Evolutionary conservation across 2,329 filamentous ascomycete species (phyloP).

Genomic region (Thermothelomyces thermophilus): DNA sequence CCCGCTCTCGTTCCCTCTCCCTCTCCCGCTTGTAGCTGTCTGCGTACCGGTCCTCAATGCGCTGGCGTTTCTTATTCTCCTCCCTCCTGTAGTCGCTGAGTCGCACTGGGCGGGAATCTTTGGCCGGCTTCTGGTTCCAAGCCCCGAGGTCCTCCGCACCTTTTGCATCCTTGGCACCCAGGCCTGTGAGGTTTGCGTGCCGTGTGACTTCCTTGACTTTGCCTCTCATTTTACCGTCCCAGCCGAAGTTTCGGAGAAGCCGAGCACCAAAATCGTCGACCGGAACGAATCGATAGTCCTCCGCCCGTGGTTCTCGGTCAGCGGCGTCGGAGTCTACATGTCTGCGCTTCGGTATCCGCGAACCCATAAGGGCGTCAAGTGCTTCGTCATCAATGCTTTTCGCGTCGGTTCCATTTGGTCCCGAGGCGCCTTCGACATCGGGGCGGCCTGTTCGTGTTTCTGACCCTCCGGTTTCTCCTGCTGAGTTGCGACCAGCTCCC

Average conservation of each 20-base stretch:
- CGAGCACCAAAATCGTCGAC: slow-evolving; percentile 94
- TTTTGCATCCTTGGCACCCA: slow-evolving; percentile 79
- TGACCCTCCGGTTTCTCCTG: background rate
- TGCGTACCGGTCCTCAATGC: slow-evolving; percentile 35
- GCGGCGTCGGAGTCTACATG: slow-evolving; percentile 64
- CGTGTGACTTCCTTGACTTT: slow-evolving; percentile 61
- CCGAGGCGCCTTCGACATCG: slow-evolving; percentile 18
- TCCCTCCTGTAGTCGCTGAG: slow-evolving; percentile 45
- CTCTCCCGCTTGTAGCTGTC: slow-evolving; percentile 41
- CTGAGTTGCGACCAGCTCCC: slow-evolving; percentile 5
- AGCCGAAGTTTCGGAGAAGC: slow-evolving; percentile 87
- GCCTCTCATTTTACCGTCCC: slow-evolving; percentile 63
- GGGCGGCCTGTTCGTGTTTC: background rate
- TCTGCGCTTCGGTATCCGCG: slow-evolving; percentile 31
- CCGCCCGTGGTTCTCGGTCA: slow-evolving; percentile 62
- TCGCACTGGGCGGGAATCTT: slow-evolving; percentile 38
- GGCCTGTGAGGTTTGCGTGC: slow-evolving; percentile 74
- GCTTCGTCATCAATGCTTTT: slow-evolving; percentile 46
- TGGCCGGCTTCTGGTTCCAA: slow-evolving; percentile 64
- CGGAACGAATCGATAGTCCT: slow-evolving; percentile 81
- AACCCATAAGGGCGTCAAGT: slow-evolving; percentile 59
- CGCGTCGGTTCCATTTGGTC: background rate
- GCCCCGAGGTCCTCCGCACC: slow-evolving; percentile 66
- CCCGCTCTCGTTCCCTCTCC: slow-evolving; percentile 38
- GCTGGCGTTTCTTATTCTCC: slow-evolving; percentile 38